Conservation (phyloP, 2,329 filamentous ascomycete species). For the Trichoderma afroharzianum region DNA sequence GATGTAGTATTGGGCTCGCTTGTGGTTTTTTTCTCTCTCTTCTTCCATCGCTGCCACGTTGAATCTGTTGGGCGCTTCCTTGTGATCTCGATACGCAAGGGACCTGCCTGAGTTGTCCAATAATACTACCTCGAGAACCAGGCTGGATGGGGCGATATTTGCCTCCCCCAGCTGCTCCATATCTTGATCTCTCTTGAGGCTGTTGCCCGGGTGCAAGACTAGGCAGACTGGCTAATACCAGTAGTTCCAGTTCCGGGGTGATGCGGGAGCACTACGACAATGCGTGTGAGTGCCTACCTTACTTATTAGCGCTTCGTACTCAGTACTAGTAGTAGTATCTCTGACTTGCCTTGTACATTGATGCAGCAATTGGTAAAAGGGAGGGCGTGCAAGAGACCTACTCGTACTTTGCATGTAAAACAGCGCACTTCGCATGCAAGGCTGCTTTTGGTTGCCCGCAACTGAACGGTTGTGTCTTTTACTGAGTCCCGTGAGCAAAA, state of each 20-base stretch:
- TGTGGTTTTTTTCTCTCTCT: background rate
- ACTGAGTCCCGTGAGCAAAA: background rate
- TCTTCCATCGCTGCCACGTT: conserved; percentile 1
- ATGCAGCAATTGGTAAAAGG: background rate
- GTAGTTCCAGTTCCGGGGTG: background rate
- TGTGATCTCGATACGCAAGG: conserved; percentile 14
- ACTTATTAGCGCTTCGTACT: background rate
- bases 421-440: conserved; percentile 6
- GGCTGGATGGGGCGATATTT: background rate
- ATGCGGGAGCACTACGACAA: background rate
- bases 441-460: background rate
- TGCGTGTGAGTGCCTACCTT: background rate
- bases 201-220: conserved; percentile 1
- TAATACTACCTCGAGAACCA: background rate
- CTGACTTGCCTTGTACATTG: background rate
- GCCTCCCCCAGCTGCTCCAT: background rate
- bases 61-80: background rate
- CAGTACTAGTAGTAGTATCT: too few relatives aligned
- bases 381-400: background rate
- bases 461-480: background rate
- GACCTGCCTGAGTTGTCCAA: background rate
- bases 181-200: conserved; percentile 5
- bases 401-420: background rate
- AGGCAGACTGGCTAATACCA: background rate
- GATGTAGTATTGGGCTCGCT: background rate